Conservation (phyloP, 2,329 filamentous ascomycete genomes). For the Paecilomyces dactylethromorphus region DNA sequence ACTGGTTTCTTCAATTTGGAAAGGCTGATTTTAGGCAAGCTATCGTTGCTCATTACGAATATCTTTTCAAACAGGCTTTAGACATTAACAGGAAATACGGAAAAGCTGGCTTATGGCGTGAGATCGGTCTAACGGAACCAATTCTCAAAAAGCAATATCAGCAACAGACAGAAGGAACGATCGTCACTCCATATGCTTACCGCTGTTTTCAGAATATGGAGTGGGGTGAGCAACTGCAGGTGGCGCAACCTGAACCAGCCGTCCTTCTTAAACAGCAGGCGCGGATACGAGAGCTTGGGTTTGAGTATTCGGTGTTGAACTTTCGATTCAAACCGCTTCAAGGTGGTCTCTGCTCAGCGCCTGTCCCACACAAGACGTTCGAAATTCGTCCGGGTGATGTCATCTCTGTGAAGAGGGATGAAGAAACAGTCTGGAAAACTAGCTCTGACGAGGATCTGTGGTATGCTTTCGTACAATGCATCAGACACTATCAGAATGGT, state of each 20-base stretch:
- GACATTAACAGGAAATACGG: conserved; percentile 39
- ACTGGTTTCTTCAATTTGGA: conserved; percentile 49
- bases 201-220: conserved; percentile 56
- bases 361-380: conserved; percentile 14
- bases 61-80: conserved; percentile 59
- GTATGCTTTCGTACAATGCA: conserved; percentile 63
- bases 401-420: conserved; percentile 41
- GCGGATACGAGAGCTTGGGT: conserved; percentile 4
- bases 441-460: conserved; percentile 49
- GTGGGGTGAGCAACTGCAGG: conserved; percentile 43
- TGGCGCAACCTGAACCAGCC: conserved; percentile 38
- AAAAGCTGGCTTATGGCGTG: conserved; percentile 48
- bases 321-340: conserved; percentile 20
- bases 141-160: conserved; percentile 18
- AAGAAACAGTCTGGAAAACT: conserved; percentile 51
- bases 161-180: conserved; percentile 36
- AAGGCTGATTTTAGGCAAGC: conserved; percentile 57
- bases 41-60: conserved; percentile 55
- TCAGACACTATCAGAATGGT: conserved; percentile 35
- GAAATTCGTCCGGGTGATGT: conserved; percentile 43
- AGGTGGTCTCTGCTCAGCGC: conserved; percentile 44
- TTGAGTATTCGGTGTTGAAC: conserved; percentile 1
- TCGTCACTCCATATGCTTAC: conserved; percentile 65
- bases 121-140: conserved; percentile 38
- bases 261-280: conserved; percentile 5